Evolutionary conservation across 768 basidiomycete species (phyloP), one percentile per base, ranked within the genome.

Genomic region (Cubamyces lactineus): DNA sequence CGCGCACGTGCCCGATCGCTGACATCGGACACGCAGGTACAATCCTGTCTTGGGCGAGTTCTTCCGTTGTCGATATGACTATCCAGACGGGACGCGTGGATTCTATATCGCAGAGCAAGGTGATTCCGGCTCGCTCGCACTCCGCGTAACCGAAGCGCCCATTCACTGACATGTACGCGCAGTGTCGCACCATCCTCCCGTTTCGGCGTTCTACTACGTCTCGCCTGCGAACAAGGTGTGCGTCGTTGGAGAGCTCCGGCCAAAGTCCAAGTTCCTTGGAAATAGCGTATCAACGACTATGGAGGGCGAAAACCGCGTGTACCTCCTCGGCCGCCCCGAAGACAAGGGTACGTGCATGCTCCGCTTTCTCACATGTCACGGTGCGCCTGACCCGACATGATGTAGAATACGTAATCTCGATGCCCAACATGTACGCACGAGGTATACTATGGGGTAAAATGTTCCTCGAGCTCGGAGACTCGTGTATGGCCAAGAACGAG

Each of bases 41-140:
- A 99, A 98, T 75, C 96, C 97, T 43, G 84, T 97, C 17, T 86
- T 98, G 11, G 97, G 97, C 54, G 97, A 99, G 74, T 96, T 98
- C 79, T 99, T 98, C 82, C 86, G 97, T 53, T 98, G 96, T 75
- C 81, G 89, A 61, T 99, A 98, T 73, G 86, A 92, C 74, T 99
- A 98, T 74, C 77, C 86, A 13, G 89, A 98, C 68, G 92, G 92
- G 23, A 87, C 93, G n/a, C 87, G 89, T 61, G 97, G 94, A 0
- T 98, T 93, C 77, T 98, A 95, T 75, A 91, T 98, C 65, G 90
- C 96, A 24, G 96, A 98, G 73, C 96, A 98, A 86, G 94, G 93
- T 84, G 72, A 57, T 48, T 43, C 28, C 46, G 51, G n/a, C 30
- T 30, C 17, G 8, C 48, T 53, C 17, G 41, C 46, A 41, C 46